Evolutionary conservation across 2,329 filamentous ascomycete genomes (phyloP).

Genomic region (Pseudogymnoascus sp.): DNA sequence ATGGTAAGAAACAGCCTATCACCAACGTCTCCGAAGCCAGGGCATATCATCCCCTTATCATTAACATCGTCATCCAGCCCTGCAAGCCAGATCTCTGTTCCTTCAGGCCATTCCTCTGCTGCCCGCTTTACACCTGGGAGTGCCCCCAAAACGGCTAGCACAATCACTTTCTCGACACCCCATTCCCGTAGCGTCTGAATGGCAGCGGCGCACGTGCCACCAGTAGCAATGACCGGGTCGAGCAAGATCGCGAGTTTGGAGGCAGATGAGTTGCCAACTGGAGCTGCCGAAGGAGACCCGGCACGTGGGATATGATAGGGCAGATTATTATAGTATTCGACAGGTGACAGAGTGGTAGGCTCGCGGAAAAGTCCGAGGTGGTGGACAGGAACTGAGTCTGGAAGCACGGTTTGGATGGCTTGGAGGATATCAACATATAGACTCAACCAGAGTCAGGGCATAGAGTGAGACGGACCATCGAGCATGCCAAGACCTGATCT

Average conservation of each 20-base stretch:
- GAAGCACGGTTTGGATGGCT: constrained; percentile 78
- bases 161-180: constrained; percentile 75
- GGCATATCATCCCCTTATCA: constrained; percentile 79
- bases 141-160: constrained; percentile 69
- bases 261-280: constrained; percentile 31
- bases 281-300: constrained; percentile 33
- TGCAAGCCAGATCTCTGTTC: constrained; percentile 73
- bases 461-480: constrained; percentile 48
- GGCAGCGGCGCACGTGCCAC: constrained; percentile 79
- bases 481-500: constrained; percentile 87
- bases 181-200: constrained; percentile 85
- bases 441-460: not conserved
- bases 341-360: constrained; percentile 74
- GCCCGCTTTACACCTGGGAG: constrained; percentile 61
- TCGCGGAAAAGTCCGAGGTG: constrained; percentile 94
- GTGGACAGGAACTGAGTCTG: constrained; percentile 71
- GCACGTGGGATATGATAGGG: constrained; percentile 55
- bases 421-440: constrained; percentile 12
- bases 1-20: constrained; percentile 84
- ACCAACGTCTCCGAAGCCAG: constrained; percentile 82
- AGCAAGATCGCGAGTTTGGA: constrained; percentile 70
- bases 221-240: constrained; percentile 90
- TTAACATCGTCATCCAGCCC: constrained; percentile 69
- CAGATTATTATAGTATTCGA: constrained; percentile 98
- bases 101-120: constrained; percentile 69